Percentiles rank a stretch among this genome's conserved stretches.
Conservation (phyloP, 2,329 filamentous ascomycete genomes). For the Calonectria hawksworthii region DNA sequence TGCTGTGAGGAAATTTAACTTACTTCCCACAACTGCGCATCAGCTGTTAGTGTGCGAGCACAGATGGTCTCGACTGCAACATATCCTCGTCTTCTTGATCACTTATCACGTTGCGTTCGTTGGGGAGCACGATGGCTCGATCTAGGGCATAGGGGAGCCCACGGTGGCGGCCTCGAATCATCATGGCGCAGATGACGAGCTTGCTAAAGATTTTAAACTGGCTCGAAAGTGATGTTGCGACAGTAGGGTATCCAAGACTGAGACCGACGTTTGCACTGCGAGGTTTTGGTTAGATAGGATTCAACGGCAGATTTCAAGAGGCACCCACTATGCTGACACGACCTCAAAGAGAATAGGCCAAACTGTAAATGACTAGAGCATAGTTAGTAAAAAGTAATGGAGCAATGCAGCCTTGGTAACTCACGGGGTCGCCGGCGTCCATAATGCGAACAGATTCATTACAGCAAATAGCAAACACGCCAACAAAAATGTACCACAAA, state of each 20-base stretch:
- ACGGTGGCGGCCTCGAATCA: slow-evolving; percentile 55
- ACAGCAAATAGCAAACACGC: slow-evolving; percentile 53
- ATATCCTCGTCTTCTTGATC: slow-evolving; percentile 24
- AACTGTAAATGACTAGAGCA: slow-evolving; percentile 45
- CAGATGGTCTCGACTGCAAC: slow-evolving; percentile 6
- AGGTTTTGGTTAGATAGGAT: slow-evolving; percentile 15
- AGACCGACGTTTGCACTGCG: slow-evolving; percentile 53
- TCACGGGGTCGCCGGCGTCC: slow-evolving; percentile 43
- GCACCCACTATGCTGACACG: slow-evolving; percentile 51
- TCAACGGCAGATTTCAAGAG: neutral
- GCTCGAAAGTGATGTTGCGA: slow-evolving; percentile 47
- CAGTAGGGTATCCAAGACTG: slow-evolving; percentile 50
- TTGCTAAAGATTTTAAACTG: slow-evolving; percentile 52
- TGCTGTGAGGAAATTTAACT: neutral
- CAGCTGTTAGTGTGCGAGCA: neutral
- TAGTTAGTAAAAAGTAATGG: neutral
- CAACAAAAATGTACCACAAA: slow-evolving; percentile 58
- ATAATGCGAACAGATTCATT: slow-evolving; percentile 46
- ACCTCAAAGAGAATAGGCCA: slow-evolving; percentile 54
- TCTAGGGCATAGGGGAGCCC: slow-evolving; percentile 52
- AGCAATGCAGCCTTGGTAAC: neutral
- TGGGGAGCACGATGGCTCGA: slow-evolving; percentile 51
- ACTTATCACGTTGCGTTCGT: slow-evolving; percentile 37
- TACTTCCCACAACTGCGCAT: neutral
- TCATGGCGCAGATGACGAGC: slow-evolving; percentile 54